Evolutionary conservation across 306 rosid species (phyloP), one percentile per base, ranked within the genome.

Genomic region (Cicer pinnatifidum): DNA sequence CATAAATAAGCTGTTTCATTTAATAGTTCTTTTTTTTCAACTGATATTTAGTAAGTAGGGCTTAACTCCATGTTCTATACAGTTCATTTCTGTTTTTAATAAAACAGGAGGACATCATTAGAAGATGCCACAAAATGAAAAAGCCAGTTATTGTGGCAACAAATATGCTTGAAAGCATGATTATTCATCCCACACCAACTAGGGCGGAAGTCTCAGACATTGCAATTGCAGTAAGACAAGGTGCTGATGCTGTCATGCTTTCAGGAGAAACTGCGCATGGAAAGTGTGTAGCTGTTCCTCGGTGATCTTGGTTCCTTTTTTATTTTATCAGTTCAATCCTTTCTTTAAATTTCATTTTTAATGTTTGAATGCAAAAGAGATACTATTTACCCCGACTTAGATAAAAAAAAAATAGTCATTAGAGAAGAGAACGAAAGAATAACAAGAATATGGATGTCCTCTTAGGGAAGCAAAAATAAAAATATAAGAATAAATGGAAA

Each of bases 231-330:
- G 99, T 91, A 57, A 86, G 95, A 78, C 93, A 89, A 91, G 90
- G 97, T 77, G 82, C 97, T 48, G 99, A 94, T 87, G 99, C 96
- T 52, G 79, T 91, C 82, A 94, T 94, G 99, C 97, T 94, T 71
- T 94, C 99, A n/a, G 99, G 99, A 79, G 99, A 94, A 87, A 94
- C 99, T 79, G 99, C 99, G 54, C 97, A 94, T 75, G 99, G 99
- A 81, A 91, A 91, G 99, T 94, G 81, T 71, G 99, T 75, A 62
- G 5, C 46, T 83, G 53, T 63, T 80, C 46, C 78, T 59, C 69
- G 73, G 40, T 60, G 75, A 75, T 33, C 62, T 48, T 73, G 52
- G 58, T 51, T 80, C 44, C 17, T 13, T 47, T 56, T 67, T 52
- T 28, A 7, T 12, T 47, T 62, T 54, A 65, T 37, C 51, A 53